These are phyloP conservation scores for Bothriochloa decipiens DNA, from an alignment of 176 grass and related monocot genomes.

Conservation along the genomic window DNA sequence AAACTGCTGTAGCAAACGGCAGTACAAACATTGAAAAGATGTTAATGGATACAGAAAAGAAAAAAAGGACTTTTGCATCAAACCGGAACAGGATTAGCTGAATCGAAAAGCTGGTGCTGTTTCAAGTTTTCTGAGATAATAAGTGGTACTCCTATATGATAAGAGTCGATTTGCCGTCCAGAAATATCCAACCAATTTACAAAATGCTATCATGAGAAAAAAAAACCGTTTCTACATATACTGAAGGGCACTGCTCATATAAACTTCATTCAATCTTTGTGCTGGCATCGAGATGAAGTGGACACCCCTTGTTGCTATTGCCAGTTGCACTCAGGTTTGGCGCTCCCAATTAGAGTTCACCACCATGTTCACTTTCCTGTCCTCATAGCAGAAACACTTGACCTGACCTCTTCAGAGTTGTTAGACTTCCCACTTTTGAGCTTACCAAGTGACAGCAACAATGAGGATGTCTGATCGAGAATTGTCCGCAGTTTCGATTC, in stretches of 20 bases:
- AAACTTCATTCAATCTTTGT: not conserved
- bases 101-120: not conserved
- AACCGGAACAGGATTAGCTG: not conserved
- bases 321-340: constrained; percentile 2
- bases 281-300: not conserved
- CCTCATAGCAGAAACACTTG: not conserved
- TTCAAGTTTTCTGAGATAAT: not conserved
- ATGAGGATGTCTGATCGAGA: constrained; percentile 15
- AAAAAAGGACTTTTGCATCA: not conserved
- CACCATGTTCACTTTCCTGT: not conserved
- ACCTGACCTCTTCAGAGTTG: constrained; percentile 30
- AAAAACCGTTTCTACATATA: not conserved
- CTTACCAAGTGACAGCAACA: constrained; percentile 31
- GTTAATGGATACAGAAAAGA: too few species aligned
- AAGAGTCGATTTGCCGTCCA: not conserved
- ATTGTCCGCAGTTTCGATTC: constrained; percentile 28
- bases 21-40: too few species aligned
- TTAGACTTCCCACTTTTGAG: constrained; percentile 16
- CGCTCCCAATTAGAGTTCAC: not conserved
- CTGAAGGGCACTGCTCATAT: not conserved
- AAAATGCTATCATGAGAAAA: not conserved
- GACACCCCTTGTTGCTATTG: not conserved
- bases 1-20: not conserved
- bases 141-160: too few species aligned
- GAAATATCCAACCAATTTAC: not conserved